Percentiles rank a stretch among this genome's conserved stretches.
Evolutionary conservation across 305 asterid species (phyloP).

Genomic region (Euphrasia arctica): DNA sequence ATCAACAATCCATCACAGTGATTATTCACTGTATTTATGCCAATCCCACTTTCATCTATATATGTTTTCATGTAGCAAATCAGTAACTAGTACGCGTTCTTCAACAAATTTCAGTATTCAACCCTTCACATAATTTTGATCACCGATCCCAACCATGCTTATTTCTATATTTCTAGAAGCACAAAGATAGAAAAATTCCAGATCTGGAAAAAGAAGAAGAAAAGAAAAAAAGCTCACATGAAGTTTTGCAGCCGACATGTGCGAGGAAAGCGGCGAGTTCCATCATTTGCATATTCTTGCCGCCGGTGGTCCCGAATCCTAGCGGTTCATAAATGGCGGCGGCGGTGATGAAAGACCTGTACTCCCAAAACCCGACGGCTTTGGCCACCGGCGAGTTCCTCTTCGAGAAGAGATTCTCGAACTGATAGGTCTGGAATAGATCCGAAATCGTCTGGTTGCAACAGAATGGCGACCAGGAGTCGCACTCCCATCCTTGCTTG

Average conservation of each 20-base stretch:
- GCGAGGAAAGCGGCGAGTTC: slow-evolving; percentile 82
- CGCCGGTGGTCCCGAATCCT: slow-evolving; percentile 91
- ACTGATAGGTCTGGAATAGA: slow-evolving; percentile 65
- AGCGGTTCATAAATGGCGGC: slow-evolving; percentile 62
- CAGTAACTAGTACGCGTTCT: neutral
- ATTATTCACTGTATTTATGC: too few species aligned
- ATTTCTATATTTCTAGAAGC: neutral
- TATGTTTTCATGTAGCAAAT: too few species aligned
- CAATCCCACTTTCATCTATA: too few species aligned
- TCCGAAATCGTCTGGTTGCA: slow-evolving; percentile 77
- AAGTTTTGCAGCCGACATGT: slow-evolving; percentile 81
- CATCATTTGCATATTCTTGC: slow-evolving; percentile 62
- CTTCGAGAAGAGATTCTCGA: slow-evolving; percentile 76
- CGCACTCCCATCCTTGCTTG: slow-evolving; percentile 83
- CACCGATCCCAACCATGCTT: neutral
- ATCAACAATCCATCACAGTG: too few species aligned
- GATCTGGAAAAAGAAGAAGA: neutral
- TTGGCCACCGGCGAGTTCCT: slow-evolving; percentile 84
- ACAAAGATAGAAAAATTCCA: neutral
- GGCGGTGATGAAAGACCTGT: slow-evolving; percentile 64
- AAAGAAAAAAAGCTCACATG: slow-evolving; percentile 46
- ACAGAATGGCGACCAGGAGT: slow-evolving; percentile 45
- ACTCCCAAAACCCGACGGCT: slow-evolving; percentile 83
- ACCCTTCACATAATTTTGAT: neutral
- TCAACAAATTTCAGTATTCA: neutral